Conservation (phyloP, 306 rosid species). For the Sechiopsis laciniata region DNA sequence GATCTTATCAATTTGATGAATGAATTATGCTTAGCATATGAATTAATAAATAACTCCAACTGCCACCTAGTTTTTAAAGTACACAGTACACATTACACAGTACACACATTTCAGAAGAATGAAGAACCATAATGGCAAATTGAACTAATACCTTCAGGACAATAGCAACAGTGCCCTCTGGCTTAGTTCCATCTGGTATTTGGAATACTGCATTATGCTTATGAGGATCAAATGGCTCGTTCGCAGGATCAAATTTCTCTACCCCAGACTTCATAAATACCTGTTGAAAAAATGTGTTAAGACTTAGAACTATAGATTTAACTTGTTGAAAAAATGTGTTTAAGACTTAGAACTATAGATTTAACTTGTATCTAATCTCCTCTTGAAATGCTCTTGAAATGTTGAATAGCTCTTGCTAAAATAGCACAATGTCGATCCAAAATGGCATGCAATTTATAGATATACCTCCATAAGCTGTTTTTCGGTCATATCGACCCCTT, state of each 20-base stretch:
- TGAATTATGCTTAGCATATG: too few species aligned
- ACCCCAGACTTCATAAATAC: conserved; percentile 62
- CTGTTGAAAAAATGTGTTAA: conserved; percentile 32
- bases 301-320: neutral
- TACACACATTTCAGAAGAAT: neutral
- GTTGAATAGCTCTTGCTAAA: neutral
- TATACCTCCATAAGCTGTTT: conserved; percentile 69
- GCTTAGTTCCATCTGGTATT: conserved; percentile 61
- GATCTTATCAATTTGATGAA: too few species aligned
- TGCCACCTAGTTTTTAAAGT: neutral
- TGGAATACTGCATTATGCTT: conserved; percentile 65
- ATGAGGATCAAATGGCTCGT: conserved; percentile 79
- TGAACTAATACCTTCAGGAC: conserved; percentile 62
- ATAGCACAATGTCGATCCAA: neutral
- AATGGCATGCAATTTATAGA: neutral
- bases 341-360: conserved; percentile 17
- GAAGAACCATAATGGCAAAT: neutral
- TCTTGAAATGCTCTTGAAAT: too few species aligned
- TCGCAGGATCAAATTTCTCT: conserved; percentile 62
- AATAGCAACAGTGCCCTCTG: conserved; percentile 60
- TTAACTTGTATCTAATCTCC: too few species aligned
- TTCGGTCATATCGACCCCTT: conserved; percentile 83
- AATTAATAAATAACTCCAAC: neutral
- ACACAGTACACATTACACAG: too few species aligned
- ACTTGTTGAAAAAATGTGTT: conserved; percentile 35